These are phyloP conservation scores for Phascolomyces articulosus DNA, from an alignment of 371 early-diverging fungal genomes.

Conservation along the genomic window DNA sequence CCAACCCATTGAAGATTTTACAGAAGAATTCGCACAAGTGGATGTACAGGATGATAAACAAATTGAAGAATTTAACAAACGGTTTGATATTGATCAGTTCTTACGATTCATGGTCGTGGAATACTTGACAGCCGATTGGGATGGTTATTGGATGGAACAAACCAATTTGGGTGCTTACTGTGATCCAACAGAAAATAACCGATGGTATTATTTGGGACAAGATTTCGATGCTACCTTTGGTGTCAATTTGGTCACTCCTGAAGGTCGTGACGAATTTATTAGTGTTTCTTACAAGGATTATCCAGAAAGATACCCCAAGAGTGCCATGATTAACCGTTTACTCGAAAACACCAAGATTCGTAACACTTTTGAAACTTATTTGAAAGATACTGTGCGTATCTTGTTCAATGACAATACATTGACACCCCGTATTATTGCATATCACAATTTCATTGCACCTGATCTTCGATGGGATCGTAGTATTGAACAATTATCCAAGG, in stretches of 20 bases:
- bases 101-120: constrained; percentile 62
- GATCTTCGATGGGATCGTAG: constrained; percentile 60
- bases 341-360: constrained; percentile 43
- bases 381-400: constrained; percentile 40
- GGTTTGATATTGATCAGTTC: constrained; percentile 47
- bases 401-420: constrained; percentile 56
- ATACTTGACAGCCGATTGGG: constrained; percentile 59
- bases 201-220: constrained; percentile 51
- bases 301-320: constrained; percentile 38
- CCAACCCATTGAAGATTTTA: constrained; percentile 40
- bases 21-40: constrained; percentile 40
- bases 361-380: constrained; percentile 46
- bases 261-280: constrained; percentile 28
- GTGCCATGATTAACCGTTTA: constrained; percentile 53
- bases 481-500: constrained; percentile 56
- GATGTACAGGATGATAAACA: constrained; percentile 42
- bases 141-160: constrained; percentile 62
- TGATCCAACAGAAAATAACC: constrained; percentile 44
- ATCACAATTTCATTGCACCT: constrained; percentile 50
- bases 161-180: constrained; percentile 60
- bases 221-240: constrained; percentile 68
- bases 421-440: constrained; percentile 40
- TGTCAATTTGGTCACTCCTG: constrained; percentile 44
- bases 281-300: constrained; percentile 40
- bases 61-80: constrained; percentile 36